These are phyloP conservation scores for Penicillium aurantiogriseum DNA, from an alignment of 2,329 filamentous ascomycete species.

Conservation along the genomic window DNA sequence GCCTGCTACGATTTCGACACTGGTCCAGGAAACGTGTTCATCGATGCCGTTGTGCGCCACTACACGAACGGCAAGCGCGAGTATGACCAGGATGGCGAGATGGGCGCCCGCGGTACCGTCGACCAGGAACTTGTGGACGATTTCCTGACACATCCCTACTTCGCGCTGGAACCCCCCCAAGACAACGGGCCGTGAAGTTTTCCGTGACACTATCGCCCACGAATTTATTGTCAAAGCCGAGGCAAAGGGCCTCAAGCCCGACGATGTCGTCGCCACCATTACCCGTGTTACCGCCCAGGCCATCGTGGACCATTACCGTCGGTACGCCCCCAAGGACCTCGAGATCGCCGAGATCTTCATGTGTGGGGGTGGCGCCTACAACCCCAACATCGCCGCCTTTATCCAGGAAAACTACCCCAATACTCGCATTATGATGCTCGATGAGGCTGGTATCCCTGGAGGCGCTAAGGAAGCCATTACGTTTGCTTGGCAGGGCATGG, in stretches of 20 bases:
- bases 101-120: constrained; percentile 51
- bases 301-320: constrained; percentile 46
- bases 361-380: constrained; percentile 59
- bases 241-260: constrained; percentile 45
- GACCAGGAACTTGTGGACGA: constrained; percentile 54
- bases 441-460: constrained; percentile 57
- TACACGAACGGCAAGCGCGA: constrained; percentile 52
- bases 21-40: constrained; percentile 57
- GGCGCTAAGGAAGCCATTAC: constrained; percentile 61
- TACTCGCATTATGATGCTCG: constrained; percentile 54
- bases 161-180: constrained; percentile 52
- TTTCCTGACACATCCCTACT: constrained; percentile 54
- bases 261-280: constrained; percentile 58
- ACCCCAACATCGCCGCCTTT: constrained; percentile 57
- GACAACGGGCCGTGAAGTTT: constrained; percentile 60
- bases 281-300: constrained; percentile 60
- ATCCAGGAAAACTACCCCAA: constrained; percentile 52
- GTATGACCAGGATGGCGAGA: constrained; percentile 54
- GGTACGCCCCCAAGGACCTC: constrained; percentile 48
- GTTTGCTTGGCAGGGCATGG: constrained; percentile 62
- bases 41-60: constrained; percentile 56
- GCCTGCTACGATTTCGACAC: constrained; percentile 55
- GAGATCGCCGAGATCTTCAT: constrained; percentile 59
- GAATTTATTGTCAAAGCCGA: constrained; percentile 52
- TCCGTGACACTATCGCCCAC: constrained; percentile 56